Conservation (phyloP, 176 grass and related monocot species). For the Ensete glaucum region DNA sequence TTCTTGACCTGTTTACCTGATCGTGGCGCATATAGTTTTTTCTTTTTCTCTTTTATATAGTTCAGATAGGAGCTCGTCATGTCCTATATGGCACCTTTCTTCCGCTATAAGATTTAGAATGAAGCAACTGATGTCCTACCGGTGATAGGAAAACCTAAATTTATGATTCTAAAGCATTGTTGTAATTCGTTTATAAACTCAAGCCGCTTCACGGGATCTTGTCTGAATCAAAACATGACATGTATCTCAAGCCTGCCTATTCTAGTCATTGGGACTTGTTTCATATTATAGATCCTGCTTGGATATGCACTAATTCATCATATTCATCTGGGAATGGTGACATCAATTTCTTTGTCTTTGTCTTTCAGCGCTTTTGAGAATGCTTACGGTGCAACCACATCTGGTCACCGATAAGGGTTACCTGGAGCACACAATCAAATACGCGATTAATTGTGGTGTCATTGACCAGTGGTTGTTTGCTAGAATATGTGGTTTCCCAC, state of each 20-base stretch:
- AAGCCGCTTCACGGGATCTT: no score
- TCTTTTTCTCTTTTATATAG: background rate
- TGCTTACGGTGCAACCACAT: slow-evolving; percentile 44
- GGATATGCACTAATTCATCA: background rate
- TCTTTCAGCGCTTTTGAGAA: slow-evolving; percentile 66
- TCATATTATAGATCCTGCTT: no score
- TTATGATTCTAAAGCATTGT: no score
- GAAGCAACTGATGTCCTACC: no score
- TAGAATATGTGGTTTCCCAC: slow-evolving; percentile 39
- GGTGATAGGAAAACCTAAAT: no score
- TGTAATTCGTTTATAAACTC: no score
- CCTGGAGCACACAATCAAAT: slow-evolving; percentile 39
- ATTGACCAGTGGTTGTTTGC: slow-evolving; percentile 63
- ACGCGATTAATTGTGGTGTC: slow-evolving; percentile 62
- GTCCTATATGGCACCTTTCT: no score
- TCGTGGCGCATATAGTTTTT: background rate
- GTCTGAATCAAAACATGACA: no score
- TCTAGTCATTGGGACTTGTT: no score
- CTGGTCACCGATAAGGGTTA: slow-evolving; percentile 52
- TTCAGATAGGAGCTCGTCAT: no score
- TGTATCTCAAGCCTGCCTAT: no score
- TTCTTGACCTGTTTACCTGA: background rate
- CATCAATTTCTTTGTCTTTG: background rate
- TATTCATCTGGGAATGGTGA: background rate
- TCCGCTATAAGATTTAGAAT: no score